These are phyloP conservation scores for Eutypa lata DNA, from an alignment of 2,329 filamentous ascomycete genomes.

Conservation along the genomic window DNA sequence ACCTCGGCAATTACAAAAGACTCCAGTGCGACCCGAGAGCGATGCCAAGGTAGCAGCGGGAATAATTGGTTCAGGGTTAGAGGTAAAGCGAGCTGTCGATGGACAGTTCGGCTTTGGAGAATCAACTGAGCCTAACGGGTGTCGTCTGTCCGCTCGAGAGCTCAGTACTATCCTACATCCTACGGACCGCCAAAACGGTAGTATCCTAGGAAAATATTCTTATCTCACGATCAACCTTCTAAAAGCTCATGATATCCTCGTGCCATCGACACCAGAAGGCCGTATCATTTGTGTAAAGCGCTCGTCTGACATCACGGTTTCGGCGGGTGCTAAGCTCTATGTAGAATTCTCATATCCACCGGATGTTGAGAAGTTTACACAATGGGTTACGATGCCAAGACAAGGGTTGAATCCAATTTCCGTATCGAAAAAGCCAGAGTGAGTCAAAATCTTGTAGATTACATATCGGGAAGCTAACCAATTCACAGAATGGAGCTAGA, in stretches of 20 bases:
- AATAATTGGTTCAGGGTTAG: slow-evolving; percentile 14
- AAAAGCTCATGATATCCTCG: slow-evolving; percentile 3
- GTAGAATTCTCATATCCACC: slow-evolving; percentile 18
- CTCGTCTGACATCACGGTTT: not conserved
- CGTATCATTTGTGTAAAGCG: slow-evolving; percentile 11
- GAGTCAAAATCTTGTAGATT: not conserved
- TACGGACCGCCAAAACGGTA: slow-evolving; percentile 11
- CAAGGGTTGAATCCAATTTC: not conserved
- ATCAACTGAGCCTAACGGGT: slow-evolving; percentile 6
- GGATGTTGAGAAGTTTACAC: slow-evolving; percentile 14
- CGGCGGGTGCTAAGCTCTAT: slow-evolving; percentile 14
- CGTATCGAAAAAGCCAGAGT: slow-evolving; percentile 6
- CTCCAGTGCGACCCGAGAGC: not conserved
- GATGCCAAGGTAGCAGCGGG: not conserved
- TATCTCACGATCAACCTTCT: slow-evolving; percentile 21
- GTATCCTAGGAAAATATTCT: slow-evolving; percentile 10
- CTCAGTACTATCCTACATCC: slow-evolving; percentile 22
- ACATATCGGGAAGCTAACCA: not conserved
- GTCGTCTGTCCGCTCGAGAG: slow-evolving; percentile 17
- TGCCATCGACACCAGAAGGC: not conserved
- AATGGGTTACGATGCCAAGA: slow-evolving; percentile 17
- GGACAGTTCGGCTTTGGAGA: slow-evolving; percentile 18
- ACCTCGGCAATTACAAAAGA: not conserved
- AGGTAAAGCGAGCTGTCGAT: slow-evolving; percentile 18
- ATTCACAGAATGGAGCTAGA: not conserved